Evolutionary conservation across 2,329 filamentous ascomycete genomes (phyloP).

Genomic region (Aspergillus texensis): DNA sequence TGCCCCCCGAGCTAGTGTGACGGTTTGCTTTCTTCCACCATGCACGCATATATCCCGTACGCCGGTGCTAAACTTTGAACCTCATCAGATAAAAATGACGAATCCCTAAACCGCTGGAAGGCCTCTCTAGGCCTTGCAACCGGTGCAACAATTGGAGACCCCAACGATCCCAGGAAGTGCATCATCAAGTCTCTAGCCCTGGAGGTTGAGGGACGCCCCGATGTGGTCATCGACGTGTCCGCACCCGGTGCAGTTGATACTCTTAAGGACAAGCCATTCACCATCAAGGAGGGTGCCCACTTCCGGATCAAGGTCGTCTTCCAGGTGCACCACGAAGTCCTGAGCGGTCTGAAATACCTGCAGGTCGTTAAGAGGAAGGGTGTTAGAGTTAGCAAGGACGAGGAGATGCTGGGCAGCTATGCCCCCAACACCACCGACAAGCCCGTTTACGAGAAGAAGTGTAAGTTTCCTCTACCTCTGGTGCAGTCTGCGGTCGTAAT

Average conservation of each 20-base stretch:
- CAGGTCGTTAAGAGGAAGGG: conserved; percentile 91
- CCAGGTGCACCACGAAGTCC: conserved; percentile 94
- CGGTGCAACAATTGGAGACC: conserved; percentile 71
- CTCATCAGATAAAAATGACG: conserved; percentile 69
- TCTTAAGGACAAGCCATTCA: conserved; percentile 92
- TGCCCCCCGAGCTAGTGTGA: neutral
- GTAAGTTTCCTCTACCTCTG: conserved; percentile 57
- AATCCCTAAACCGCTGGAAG: conserved; percentile 97
- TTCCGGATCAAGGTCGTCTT: conserved; percentile 96
- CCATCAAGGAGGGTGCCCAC: conserved; percentile 90
- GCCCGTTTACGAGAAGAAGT: conserved; percentile 84
- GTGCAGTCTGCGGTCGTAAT: neutral
- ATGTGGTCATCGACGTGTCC: conserved; percentile 88
- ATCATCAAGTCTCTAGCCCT: conserved; percentile 91
- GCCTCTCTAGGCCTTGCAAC: conserved; percentile 83
- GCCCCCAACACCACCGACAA: conserved; percentile 89
- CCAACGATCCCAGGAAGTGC: conserved; percentile 83
- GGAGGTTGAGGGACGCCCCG: conserved; percentile 76
- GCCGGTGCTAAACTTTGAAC: conserved; percentile 22
- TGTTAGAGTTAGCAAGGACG: conserved; percentile 84
- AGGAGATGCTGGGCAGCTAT: conserved; percentile 98
- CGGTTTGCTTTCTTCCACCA: neutral
- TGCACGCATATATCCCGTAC: neutral
- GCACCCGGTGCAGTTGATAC: conserved; percentile 70
- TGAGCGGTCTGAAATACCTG: conserved; percentile 93